A percentile compares a stretch with the other conserved stretches of the same genome.
phyloP scores from a whole-genome alignment of 768 basidiomycete genomes.

The Albatrellus ellisii region DNA sequence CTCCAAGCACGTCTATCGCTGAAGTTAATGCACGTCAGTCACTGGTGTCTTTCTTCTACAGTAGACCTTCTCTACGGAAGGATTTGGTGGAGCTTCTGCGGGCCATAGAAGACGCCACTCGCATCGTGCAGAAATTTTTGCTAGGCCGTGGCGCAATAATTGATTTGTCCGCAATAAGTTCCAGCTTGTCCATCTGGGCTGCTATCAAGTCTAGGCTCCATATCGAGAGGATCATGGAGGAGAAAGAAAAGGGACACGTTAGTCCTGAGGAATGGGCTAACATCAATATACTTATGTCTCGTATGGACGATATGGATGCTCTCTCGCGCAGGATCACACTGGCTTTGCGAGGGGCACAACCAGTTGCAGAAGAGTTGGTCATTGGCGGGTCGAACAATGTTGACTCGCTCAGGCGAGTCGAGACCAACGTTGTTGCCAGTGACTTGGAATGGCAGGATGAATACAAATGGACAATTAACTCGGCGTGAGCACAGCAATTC shows the following conservation, averaged over 20 bases:
- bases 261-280: slow-evolving; percentile 37
- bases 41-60: slow-evolving; percentile 60
- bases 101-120: slow-evolving; percentile 53
- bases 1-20: slow-evolving; percentile 62
- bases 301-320: slow-evolving; percentile 34
- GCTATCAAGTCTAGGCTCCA: slow-evolving; percentile 35
- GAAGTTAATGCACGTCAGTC: slow-evolving; percentile 68
- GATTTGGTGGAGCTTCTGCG: slow-evolving; percentile 46
- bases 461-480: slow-evolving; percentile 48
- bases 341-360: slow-evolving; percentile 10
- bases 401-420: too few relatives aligned
- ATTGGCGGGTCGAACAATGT: too few relatives aligned
- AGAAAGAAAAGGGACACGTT: slow-evolving; percentile 15
- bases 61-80: slow-evolving; percentile 45
- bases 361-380: slow-evolving; percentile 9
- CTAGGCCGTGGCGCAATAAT: slow-evolving; percentile 50
- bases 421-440: slow-evolving; percentile 2
- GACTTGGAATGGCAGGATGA: slow-evolving; percentile 19
- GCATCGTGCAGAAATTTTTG: slow-evolving; percentile 67
- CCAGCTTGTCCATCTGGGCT: slow-evolving; percentile 49
- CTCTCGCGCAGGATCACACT: slow-evolving; percentile 48
- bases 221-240: slow-evolving; percentile 45
- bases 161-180: slow-evolving; percentile 54
- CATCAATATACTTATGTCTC: slow-evolving; percentile 38
- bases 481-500: slow-evolving; percentile 31